Conservation (phyloP, 345 rosid species). For the Boechera divaricarpa region DNA sequence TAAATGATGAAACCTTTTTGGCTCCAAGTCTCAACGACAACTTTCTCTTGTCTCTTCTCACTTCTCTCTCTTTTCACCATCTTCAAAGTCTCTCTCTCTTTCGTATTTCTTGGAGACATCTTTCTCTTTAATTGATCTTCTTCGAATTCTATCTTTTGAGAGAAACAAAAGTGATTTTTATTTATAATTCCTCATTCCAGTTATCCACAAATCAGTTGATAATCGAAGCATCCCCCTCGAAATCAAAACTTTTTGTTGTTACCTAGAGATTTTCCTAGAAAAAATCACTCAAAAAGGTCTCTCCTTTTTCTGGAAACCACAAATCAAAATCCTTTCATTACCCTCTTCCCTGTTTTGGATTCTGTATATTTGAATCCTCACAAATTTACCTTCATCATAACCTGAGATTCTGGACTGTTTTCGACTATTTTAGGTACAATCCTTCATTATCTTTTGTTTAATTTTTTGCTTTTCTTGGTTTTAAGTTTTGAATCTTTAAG, state of each 20-base stretch:
- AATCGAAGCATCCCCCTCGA: conserved; percentile 29
- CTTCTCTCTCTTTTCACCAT: conserved; percentile 17
- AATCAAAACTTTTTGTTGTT: conserved; percentile 27
- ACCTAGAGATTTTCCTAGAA: conserved; percentile 21
- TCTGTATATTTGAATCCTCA: neutral
- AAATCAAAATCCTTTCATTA: conserved; percentile 1
- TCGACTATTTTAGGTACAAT: conserved; percentile 30
- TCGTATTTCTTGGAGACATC: conserved; percentile 25
- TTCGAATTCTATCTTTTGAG: neutral
- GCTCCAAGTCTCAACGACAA: conserved; percentile 41
- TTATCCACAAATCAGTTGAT: conserved; percentile 17
- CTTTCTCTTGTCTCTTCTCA: conserved; percentile 33
- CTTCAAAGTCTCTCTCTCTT: conserved; percentile 13
- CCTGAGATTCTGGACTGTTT: conserved; percentile 12
- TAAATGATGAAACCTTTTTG: conserved; percentile 33
- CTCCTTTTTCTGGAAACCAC: neutral
- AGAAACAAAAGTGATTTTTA: neutral
- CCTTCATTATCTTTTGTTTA: conserved; percentile 12
- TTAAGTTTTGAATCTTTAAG: conserved; percentile 20
- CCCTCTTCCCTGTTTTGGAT: conserved; percentile 6
- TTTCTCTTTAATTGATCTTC: conserved; percentile 33
- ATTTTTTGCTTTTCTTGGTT: neutral
- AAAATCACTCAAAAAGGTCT: conserved; percentile 23
- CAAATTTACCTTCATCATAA: conserved; percentile 1
- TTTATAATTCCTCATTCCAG: no score